phyloP scores from a whole-genome alignment of 331 rosid genomes.

The Malus hybrid region DNA sequence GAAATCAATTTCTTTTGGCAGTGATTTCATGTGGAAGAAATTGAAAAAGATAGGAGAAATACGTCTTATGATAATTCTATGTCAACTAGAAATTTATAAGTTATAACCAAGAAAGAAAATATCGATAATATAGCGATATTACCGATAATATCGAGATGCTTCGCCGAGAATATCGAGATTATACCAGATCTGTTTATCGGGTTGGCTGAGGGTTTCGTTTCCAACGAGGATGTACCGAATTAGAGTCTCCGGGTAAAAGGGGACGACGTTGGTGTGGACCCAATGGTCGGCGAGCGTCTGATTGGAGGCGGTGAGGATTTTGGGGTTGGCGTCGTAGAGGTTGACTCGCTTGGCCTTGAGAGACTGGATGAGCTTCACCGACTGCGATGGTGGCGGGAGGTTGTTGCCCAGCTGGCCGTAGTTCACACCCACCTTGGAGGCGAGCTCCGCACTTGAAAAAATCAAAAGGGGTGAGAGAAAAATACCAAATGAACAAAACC shows the following conservation, averaged over 20 bases:
- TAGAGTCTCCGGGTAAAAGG: constrained; percentile 41
- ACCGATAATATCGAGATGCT: no score
- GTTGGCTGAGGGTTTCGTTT: constrained; percentile 52
- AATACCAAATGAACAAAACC: background rate
- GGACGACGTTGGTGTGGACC: constrained; percentile 17
- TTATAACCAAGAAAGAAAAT: background rate
- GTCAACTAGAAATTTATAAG: constrained; percentile 1
- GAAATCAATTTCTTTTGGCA: background rate
- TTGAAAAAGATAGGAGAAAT: background rate
- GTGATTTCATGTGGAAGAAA: background rate
- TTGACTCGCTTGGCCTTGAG: no score
- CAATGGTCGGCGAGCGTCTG: no score
- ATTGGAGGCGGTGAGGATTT: no score
- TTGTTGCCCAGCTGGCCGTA: constrained; percentile 76
- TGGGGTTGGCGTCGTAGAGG: no score
- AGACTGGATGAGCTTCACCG: constrained; percentile 34
- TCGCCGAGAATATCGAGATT: constrained; percentile 11
- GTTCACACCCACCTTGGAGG: constrained; percentile 55
- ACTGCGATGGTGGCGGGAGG: constrained; percentile 49
- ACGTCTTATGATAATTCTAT: background rate
- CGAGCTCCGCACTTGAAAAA: constrained; percentile 41
- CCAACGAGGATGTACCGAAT: constrained; percentile 83
- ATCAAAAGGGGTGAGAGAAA: background rate
- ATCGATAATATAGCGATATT: no score
- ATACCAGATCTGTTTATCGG: constrained; percentile 34